phyloP scores from a whole-genome alignment of 345 rosid species.

The Eucalyptus lansdowneana region DNA sequence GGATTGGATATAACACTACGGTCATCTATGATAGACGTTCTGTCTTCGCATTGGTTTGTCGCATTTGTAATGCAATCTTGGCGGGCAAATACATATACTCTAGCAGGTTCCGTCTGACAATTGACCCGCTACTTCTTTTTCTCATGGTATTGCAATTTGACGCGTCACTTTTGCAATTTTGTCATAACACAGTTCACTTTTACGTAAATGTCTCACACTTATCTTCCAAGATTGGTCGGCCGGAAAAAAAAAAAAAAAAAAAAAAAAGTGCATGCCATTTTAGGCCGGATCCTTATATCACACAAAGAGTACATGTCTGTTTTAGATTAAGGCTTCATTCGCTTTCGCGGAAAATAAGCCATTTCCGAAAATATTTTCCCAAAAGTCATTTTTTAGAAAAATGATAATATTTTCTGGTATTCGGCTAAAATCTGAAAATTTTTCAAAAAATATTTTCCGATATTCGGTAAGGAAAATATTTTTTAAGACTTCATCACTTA shows the following conservation, averaged over 20 bases:
- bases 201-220: not conserved
- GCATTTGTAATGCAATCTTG: not conserved
- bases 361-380: too few species aligned
- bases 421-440: too few species aligned
- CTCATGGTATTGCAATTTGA: not conserved
- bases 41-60: not conserved
- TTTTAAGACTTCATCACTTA: too few species aligned
- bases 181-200: not conserved
- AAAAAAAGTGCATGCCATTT: not conserved
- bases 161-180: not conserved
- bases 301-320: fast-evolving
- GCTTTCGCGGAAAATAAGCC: too few species aligned
- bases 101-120: not conserved
- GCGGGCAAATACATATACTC: not conserved
- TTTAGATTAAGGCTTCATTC: not conserved
- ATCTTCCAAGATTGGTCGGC: not conserved
- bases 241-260: not conserved
- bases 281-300: not conserved
- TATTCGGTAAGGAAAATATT: too few species aligned
- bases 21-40: not conserved
- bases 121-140: not conserved
- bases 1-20: not conserved
- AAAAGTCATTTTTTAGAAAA: too few species aligned
- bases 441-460: too few species aligned
- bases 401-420: too few species aligned